Conservation (phyloP, 768 basidiomycete genomes). For the Terana coerulea region DNA sequence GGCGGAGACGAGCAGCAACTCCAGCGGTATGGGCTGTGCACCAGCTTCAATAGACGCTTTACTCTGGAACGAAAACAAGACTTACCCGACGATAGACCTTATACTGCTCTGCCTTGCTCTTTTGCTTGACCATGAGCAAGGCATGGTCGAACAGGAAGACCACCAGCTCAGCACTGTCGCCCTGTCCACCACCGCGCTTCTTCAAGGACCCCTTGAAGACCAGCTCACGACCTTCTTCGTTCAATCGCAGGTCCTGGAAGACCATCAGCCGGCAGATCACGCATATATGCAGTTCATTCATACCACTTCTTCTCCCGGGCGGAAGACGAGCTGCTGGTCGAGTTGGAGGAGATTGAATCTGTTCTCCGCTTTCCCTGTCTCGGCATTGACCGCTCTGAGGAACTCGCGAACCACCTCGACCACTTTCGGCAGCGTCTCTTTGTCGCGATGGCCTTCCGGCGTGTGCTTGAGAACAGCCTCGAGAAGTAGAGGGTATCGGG, state of each 20-base stretch:
- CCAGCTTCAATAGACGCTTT: constrained; percentile 4
- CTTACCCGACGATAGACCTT: constrained; percentile 88
- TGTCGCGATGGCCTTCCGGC: constrained; percentile 85
- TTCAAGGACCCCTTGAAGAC: constrained; percentile 89
- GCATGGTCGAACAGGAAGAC: constrained; percentile 98
- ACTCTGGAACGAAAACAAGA: not conserved
- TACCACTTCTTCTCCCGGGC: constrained; percentile 87
- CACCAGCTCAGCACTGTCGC: constrained; percentile 83
- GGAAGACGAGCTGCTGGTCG: constrained; percentile 86
- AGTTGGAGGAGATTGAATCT: constrained; percentile 93
- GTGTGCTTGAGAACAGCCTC: constrained; percentile 93
- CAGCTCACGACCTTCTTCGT: constrained; percentile 86
- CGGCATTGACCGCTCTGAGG: constrained; percentile 83
- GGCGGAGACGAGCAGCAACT: constrained; percentile 79
- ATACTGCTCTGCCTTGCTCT: constrained; percentile 87
- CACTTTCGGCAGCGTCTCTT: constrained; percentile 69
- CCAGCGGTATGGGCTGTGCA: constrained; percentile 88
- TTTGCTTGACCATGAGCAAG: constrained; percentile 89
- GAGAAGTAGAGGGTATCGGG: constrained; percentile 91
- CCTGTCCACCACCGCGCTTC: constrained; percentile 68
- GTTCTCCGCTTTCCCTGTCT: constrained; percentile 95
- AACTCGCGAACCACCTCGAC: constrained; percentile 78
- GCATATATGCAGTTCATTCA: constrained; percentile 26
- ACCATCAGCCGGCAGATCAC: too few relatives aligned
- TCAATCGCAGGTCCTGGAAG: constrained; percentile 76